Percentiles rank a stretch among this genome's conserved stretches.
Evolutionary conservation across 352 stramenopile genomes (phyloP).

Genomic region (Globisporangium viniferum): DNA sequence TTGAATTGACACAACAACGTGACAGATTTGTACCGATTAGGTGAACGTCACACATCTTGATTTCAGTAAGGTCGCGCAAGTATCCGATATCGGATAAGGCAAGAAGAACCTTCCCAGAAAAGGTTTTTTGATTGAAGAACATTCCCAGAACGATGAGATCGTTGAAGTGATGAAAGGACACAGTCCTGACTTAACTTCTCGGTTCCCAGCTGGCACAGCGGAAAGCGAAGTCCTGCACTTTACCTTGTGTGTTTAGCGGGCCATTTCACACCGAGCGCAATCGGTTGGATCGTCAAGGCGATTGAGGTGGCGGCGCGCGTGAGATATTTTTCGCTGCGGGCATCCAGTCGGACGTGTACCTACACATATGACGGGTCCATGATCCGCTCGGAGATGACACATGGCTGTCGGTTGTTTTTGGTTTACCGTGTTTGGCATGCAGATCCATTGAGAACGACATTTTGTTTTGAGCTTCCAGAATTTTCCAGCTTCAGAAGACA

Average conservation of each 20-base stretch:
- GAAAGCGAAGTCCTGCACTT: constrained; percentile 3
- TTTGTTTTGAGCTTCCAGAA: constrained; percentile 3
- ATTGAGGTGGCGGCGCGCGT: neutral
- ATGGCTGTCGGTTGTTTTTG: neutral
- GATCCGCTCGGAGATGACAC: constrained; percentile 3
- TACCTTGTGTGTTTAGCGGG: neutral
- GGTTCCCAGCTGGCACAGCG: neutral
- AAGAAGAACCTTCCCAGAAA: too few species aligned
- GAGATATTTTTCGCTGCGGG: neutral
- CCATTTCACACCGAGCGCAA: neutral
- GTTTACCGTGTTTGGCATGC: neutral
- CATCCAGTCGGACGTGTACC: constrained; percentile 9
- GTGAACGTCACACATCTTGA: neutral
- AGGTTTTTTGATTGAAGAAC: too few species aligned
- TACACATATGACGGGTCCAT: neutral
- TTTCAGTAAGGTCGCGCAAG: too few species aligned
- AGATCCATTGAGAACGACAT: neutral
- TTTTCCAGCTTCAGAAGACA: neutral
- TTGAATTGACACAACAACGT: neutral
- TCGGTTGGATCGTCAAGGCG: neutral
- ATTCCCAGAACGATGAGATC: neutral
- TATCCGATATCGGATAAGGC: too few species aligned
- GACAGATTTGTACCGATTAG: neutral
- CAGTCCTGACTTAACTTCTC: neutral
- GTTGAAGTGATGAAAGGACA: constrained; percentile 11